Evolutionary conservation across 805 yeast species (phyloP), one percentile per base, ranked within the genome.

Genomic region (Yarrowia sp.): DNA sequence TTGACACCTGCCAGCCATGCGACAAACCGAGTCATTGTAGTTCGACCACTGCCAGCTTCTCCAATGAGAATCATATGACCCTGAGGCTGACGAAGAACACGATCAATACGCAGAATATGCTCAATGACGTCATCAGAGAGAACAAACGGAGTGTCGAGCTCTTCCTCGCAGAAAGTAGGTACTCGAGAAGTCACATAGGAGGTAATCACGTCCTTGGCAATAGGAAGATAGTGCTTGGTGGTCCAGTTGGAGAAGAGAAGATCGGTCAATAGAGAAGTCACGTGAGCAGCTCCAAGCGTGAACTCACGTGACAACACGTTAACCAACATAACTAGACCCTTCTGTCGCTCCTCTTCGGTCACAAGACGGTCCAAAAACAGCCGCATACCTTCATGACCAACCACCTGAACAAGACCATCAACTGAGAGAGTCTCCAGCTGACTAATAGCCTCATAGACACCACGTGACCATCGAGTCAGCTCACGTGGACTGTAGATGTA

Each of bases 51-150:
- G 0, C 96, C 83, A 64, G 90, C 82, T 1, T 90, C 84, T 0
- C 98, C 98, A 18, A 90, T 88, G 43, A 93, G 73, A 68, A 93
- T 89, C 79, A 90, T 74, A 74, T 93, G 98, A 0, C 98, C 98
- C 71, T 92, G 98, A 0, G 87, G 86, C 71, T 91, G 96, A 63
- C 86, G 81, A 57, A 93, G 74, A 0, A 90, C 93, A 65, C 98
- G 77, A 70, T 92, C 97, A 55, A 92, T 84, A 66, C 96, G 76
- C 32, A 93, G 75, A 22, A 88, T 80, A 72, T 92, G 92, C 64
- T 88, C 92, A 8, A 92, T 74, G 66, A 90, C 78, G 4, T 87
- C 90, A 48, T 86, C 88, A 72, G 85, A 87, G 7, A 92, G 74
- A 0, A 89, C 82, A 39, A 91, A 72, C 1, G 84, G 76, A 3